Percentiles rank a stretch among this genome's conserved stretches.
Evolutionary conservation across 2,329 filamentous ascomycete species (phyloP).

Genomic region (Fusarium oxysporum): DNA sequence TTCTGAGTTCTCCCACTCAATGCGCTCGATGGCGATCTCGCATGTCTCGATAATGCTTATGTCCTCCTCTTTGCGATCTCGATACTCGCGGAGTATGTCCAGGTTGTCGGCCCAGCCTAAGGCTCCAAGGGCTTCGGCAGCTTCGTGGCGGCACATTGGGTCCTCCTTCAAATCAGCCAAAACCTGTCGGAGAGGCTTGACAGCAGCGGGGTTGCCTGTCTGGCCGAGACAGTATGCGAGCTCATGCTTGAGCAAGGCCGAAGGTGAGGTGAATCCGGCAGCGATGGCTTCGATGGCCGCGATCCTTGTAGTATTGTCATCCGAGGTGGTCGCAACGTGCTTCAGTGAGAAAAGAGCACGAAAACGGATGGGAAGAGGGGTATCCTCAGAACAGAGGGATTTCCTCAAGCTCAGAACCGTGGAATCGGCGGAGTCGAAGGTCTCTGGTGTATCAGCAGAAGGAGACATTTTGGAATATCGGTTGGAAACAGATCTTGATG

Average conservation of each 20-base stretch:
- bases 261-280: constrained; percentile 84
- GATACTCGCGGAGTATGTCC: constrained; percentile 76
- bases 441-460: constrained; percentile 38
- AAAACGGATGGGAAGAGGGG: constrained; percentile 88
- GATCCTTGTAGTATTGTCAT: constrained; percentile 67
- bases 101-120: constrained; percentile 81
- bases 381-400: constrained; percentile 82
- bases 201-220: constrained; percentile 80
- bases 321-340: constrained; percentile 79
- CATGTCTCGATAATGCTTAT: constrained; percentile 93
- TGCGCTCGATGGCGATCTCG: constrained; percentile 93
- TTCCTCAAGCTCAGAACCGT: constrained; percentile 75
- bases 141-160: constrained; percentile 95
- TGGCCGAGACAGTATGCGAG: constrained; percentile 97
- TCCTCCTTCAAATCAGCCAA: constrained; percentile 86
- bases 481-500: constrained; percentile 17
- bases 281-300: constrained; percentile 83
- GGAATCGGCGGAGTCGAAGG: constrained; percentile 43
- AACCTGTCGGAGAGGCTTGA: constrained; percentile 77
- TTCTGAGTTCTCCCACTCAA: constrained; percentile 90
- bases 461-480: constrained; percentile 44
- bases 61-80: constrained; percentile 80
- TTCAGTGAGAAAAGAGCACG: constrained; percentile 98
- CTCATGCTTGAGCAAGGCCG: constrained; percentile 94
- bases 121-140: constrained; percentile 92